Evolutionary conservation across 2,329 filamentous ascomycete genomes (phyloP).

Genomic region (Penicillium brevicompactum): DNA sequence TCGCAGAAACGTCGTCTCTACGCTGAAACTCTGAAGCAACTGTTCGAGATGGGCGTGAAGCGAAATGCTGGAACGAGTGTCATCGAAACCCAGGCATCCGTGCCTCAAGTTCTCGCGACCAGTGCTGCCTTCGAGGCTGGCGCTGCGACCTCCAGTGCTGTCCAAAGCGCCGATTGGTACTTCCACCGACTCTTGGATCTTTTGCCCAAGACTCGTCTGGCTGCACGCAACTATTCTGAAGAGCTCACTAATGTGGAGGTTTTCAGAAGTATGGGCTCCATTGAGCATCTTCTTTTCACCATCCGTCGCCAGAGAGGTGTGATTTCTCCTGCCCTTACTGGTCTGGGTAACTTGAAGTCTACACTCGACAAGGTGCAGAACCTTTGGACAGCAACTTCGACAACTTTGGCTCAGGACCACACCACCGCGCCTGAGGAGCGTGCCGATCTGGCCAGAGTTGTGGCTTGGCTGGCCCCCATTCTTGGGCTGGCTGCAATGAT

Average conservation of each 20-base stretch:
- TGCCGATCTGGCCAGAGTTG: slow-evolving; percentile 29
- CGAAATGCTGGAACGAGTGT: slow-evolving; percentile 76
- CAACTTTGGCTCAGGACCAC: slow-evolving; percentile 26
- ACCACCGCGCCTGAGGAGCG: slow-evolving; percentile 19
- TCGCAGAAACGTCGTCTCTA: slow-evolving; percentile 86
- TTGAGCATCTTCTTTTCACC: slow-evolving; percentile 78
- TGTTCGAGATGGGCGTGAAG: slow-evolving; percentile 87
- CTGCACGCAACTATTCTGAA: slow-evolving; percentile 73
- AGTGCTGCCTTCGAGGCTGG: slow-evolving; percentile 44
- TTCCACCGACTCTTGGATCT: slow-evolving; percentile 80
- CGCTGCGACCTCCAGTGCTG: slow-evolving; percentile 18
- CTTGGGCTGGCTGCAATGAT: slow-evolving; percentile 64
- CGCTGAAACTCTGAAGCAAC: slow-evolving; percentile 78
- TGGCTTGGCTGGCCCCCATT: slow-evolving; percentile 70
- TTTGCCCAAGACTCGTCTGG: slow-evolving; percentile 66
- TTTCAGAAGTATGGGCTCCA: slow-evolving; percentile 73
- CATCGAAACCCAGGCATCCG: slow-evolving; percentile 71
- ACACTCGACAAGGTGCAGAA: slow-evolving; percentile 35
- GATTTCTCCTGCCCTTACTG: slow-evolving; percentile 35
- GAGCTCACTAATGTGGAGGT: slow-evolving; percentile 83
- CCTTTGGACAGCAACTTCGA: slow-evolving; percentile 33
- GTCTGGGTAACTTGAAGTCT: slow-evolving; percentile 33
- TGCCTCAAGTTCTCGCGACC: slow-evolving; percentile 68
- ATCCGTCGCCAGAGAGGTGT: slow-evolving; percentile 42
- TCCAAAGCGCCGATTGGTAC: slow-evolving; percentile 64